Evolutionary conservation across 139 green algal genomes (phyloP).

Genomic region (Chlamydomonas incerta): DNA sequence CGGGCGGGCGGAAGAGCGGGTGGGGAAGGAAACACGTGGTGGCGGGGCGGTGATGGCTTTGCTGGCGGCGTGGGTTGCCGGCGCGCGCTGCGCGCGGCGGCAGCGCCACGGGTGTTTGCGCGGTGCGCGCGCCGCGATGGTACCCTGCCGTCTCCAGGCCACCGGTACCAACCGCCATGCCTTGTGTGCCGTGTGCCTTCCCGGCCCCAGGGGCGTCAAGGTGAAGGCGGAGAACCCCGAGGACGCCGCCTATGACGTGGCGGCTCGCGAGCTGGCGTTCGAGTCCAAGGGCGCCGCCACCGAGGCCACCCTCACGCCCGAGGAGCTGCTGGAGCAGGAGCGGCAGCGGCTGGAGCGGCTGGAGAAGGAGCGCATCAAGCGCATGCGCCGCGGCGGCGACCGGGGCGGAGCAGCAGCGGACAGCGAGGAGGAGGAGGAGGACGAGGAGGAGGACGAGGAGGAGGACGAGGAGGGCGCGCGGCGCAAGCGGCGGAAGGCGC

Average conservation of each 20-base stretch:
- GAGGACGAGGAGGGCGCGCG: slow-evolving; percentile 37
- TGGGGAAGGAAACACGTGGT: too few species aligned
- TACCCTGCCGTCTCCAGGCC: too few species aligned
- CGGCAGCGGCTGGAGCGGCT: slow-evolving; percentile 73
- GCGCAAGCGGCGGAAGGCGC: slow-evolving; percentile 55
- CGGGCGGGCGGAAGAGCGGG: too few species aligned
- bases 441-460: slow-evolving; percentile 1
- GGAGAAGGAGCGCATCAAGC: slow-evolving; percentile 77
- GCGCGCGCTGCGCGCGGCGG: too few species aligned
- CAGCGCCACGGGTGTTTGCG: too few species aligned
- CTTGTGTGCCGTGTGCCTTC: too few species aligned
- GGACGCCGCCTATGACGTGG: slow-evolving; percentile 78
- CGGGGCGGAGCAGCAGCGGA: slow-evolving; percentile 6
- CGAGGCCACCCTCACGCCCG: slow-evolving; percentile 43
- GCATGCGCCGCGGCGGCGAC: slow-evolving; percentile 61
- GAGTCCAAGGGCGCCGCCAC: slow-evolving; percentile 66
- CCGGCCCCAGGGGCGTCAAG: slow-evolving; percentile 56
- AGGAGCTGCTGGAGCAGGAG: slow-evolving; percentile 80
- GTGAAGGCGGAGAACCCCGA: slow-evolving; percentile 59
- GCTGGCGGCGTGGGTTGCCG: too few species aligned
- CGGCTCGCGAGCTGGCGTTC: slow-evolving; percentile 78
- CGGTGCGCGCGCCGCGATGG: too few species aligned
- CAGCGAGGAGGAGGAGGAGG: slow-evolving; percentile 19
- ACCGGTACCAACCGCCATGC: too few species aligned
- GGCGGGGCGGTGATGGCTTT: too few species aligned